Evolutionary conservation across 2,329 filamentous ascomycete genomes (phyloP), one percentile per base, ranked within the genome.

Genomic region (Hypoxylon sp.): DNA sequence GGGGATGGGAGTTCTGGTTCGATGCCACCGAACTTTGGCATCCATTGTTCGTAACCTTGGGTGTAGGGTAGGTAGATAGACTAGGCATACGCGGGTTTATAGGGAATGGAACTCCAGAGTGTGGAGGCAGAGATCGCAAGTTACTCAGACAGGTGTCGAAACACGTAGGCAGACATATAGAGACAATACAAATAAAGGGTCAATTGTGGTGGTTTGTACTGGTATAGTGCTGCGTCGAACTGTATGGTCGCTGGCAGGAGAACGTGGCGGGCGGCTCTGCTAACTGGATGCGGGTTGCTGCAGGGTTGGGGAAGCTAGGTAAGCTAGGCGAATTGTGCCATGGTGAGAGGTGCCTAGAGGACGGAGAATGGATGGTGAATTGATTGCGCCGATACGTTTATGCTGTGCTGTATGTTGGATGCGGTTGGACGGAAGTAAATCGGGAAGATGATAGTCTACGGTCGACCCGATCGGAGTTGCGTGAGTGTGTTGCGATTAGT

Each of bases 1-100:
- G 61, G 65, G 70, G 65, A 69, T 65, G 60, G 59, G 63, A 65
- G 39, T 69, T 65, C 63, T 68, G 69, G 74, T 72, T 70, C 71
- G 75, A 75, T 73, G 74, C 76, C 75, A 77, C 70, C 73, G 70
- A 66, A 76, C 74, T 73, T 75, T 73, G 67, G 75, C 75, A 78
- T 78, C 76, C 76, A 78, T 78, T 74, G 76, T 77, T 76, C 69
- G 63, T 68, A 62, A 59, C 34, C 56, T 73, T 19, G 61, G 57
- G 55, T 58, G 43, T 23, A 67, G 29, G 30, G 30, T 29, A 67
- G 67, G 60, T 46, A 70, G 72, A 60, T 39, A 70, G 70, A 61
- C 47, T 62, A 59, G 68, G 54, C 55, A 60, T 51, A 57, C 45
- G 47, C 46, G 21, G 39, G 30, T n/a, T 41, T 55, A 47, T 61